Percentiles rank a stretch among this genome's conserved stretches.
phyloP scores from a whole-genome alignment of 2,329 filamentous ascomycete genomes.

The Fusarium denticulatum region DNA sequence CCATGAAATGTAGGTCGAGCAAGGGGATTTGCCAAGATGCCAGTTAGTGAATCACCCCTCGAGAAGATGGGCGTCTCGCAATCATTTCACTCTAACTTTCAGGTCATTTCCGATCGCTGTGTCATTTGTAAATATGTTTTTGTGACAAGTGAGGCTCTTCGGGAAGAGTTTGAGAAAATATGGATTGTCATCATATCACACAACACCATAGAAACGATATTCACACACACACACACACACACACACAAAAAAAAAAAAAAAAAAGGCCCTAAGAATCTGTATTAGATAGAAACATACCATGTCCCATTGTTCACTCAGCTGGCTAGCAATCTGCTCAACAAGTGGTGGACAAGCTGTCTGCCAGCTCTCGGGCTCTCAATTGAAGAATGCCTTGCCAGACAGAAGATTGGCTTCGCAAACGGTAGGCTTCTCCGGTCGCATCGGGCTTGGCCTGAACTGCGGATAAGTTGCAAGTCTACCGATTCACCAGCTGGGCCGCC shows the following conservation, averaged over 20 bases:
- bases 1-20: neutral
- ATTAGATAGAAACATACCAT: neutral
- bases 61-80: neutral
- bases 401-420: conserved; percentile 1
- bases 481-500: conserved; percentile 9
- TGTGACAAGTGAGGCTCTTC: neutral
- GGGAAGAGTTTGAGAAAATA: neutral
- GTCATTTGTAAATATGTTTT: neutral
- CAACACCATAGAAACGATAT: neutral
- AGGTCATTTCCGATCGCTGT: neutral
- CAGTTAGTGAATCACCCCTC: neutral
- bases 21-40: neutral
- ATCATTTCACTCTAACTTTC: neutral
- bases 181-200: neutral
- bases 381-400: conserved; percentile 38
- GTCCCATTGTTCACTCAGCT: neutral
- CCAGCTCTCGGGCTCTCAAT: conserved; percentile 4
- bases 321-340: neutral
- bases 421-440: conserved; percentile 15
- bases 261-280: neutral
- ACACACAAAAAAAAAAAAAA: no score
- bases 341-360: neutral
- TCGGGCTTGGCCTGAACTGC: conserved; percentile 10
- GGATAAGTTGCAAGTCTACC: conserved; percentile 11
- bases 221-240: neutral